Percentiles rank a stretch among this genome's conserved stretches.
Evolutionary conservation across 116 monocot genomes (phyloP).

Genomic region (Phalaenopsis hybrid): DNA sequence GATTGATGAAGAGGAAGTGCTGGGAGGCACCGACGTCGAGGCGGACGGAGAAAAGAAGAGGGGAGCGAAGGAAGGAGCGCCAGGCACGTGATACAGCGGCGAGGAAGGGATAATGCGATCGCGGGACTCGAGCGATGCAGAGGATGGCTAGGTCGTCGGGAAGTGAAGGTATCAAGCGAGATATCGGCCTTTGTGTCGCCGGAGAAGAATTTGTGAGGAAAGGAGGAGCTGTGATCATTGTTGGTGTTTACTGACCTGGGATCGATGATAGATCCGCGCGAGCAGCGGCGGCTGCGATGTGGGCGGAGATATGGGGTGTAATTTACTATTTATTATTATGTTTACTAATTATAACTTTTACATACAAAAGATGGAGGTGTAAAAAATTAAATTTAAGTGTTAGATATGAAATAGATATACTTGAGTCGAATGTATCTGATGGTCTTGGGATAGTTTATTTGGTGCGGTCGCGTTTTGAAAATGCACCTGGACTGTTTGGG

Average conservation of each 20-base stretch:
- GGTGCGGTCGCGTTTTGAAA: too few relatives aligned
- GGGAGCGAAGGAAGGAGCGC: conserved; percentile 33
- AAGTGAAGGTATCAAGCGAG: conserved; percentile 39
- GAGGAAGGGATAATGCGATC: conserved; percentile 31
- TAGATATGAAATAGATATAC: too few relatives aligned
- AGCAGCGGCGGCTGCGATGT: not conserved
- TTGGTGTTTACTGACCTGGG: not conserved
- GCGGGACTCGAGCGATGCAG: conserved; percentile 59
- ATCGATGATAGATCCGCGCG: not conserved
- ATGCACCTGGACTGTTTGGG: too few relatives aligned
- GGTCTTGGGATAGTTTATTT: too few relatives aligned
- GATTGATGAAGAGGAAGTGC: conserved; percentile 29
- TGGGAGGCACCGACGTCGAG: conserved; percentile 21
- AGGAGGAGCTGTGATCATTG: not conserved
- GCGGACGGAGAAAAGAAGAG: conserved; percentile 38
- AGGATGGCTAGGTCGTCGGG: conserved; percentile 62
- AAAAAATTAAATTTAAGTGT: too few relatives aligned
- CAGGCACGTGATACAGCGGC: conserved; percentile 59
- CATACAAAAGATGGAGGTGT: too few relatives aligned
- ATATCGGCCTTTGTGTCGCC: not conserved
- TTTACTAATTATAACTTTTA: too few relatives aligned
- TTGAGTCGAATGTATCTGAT: too few relatives aligned
- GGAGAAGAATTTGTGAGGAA: not conserved
- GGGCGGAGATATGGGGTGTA: not conserved
- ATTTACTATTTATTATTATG: too few relatives aligned